Conservation (phyloP, 1,284 basidiomycete species). For the Agaricales sp. region DNA sequence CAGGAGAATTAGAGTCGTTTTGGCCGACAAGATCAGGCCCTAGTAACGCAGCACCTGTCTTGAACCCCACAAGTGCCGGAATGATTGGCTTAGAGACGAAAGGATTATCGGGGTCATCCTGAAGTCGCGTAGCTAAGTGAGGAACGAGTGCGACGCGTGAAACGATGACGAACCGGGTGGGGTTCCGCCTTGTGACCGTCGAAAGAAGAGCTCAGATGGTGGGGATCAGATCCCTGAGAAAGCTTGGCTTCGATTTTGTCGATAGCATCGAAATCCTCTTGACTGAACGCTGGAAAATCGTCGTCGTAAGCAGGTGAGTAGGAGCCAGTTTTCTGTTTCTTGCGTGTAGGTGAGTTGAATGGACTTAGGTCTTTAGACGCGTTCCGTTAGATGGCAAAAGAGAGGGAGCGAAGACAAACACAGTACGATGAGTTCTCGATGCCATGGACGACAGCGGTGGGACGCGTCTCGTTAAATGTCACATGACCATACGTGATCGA, state of each 20-base stretch:
- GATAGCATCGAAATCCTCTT: conserved; percentile 44
- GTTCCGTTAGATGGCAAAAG: not conserved
- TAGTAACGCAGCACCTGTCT: conserved; percentile 13
- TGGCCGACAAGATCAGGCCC: conserved; percentile 16
- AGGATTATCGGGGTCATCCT: conserved; percentile 36
- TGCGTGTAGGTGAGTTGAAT: conserved; percentile 30
- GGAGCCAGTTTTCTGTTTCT: conserved; percentile 46
- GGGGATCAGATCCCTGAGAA: conserved; percentile 24
- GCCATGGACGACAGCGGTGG: not conserved
- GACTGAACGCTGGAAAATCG: conserved; percentile 39
- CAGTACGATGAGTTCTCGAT: not conserved
- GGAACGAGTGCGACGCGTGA: not conserved
- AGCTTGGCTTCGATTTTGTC: conserved; percentile 41
- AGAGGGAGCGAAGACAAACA: not conserved
- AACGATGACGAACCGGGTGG: not conserved
- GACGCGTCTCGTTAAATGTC: not conserved
- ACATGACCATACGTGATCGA: not conserved
- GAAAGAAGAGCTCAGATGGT: not conserved
- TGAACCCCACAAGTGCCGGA: conserved; percentile 14
- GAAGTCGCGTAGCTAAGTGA: conserved; percentile 5
- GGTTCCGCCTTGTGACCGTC: too few relatives aligned
- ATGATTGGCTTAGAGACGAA: conserved; percentile 19
- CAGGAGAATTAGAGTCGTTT: conserved; percentile 8
- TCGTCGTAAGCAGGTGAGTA: conserved; percentile 57
- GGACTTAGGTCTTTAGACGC: not conserved